Base-by-base conservation (phyloP, 2,329 filamentous ascomycete species). In the Aspergillus clavatus region DNA sequence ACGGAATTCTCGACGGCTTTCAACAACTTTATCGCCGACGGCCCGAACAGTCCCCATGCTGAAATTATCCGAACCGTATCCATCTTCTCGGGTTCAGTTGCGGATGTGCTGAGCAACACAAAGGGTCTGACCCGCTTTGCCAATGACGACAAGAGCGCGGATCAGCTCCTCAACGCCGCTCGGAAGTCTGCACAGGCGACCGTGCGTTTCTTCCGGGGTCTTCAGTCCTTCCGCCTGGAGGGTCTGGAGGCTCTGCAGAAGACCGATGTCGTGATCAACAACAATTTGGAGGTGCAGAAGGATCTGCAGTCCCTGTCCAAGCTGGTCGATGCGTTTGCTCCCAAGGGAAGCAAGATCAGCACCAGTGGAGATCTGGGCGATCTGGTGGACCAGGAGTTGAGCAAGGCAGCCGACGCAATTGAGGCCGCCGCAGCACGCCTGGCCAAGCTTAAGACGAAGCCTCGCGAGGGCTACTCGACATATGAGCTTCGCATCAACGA, bases 1-100 rank as follows among this genome's bases (percentile, higher is more conserved):
- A 97, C 94, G 69, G 93, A 98, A 65, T 98, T 98, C 69, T 93
- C 91, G 1, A 97, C 91, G 0, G 85, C 93, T 0, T 98, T 97
- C 77, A 98, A 96, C 74, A 95, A 95, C 70, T 97, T 94, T 68
- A 94, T 98, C 59, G 93, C 91, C 6, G 93, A 98, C 63, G 93
- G 93, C 0, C 90, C 91, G 4, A 95, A 90, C 67, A 89, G 87
- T 63, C 84, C 83, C 7, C 89, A 96, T 61, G 81, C 86, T 2
- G 90, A 95, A 48, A 86, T 98, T 50, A 97, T 97, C 68, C 89
- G 89, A 64, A 88, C 89, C 0, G 87, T 95, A 58, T 93, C 89
- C 61, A 81, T 89, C 42, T 96, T 97, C 68, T 79, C 93, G 1
- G 88, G 90, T 16, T 87, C 93, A 3, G 83, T 96, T 52, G 87